phyloP scores from a whole-genome alignment of 108 stramenopile species.

The Nitzschia sp. region DNA sequence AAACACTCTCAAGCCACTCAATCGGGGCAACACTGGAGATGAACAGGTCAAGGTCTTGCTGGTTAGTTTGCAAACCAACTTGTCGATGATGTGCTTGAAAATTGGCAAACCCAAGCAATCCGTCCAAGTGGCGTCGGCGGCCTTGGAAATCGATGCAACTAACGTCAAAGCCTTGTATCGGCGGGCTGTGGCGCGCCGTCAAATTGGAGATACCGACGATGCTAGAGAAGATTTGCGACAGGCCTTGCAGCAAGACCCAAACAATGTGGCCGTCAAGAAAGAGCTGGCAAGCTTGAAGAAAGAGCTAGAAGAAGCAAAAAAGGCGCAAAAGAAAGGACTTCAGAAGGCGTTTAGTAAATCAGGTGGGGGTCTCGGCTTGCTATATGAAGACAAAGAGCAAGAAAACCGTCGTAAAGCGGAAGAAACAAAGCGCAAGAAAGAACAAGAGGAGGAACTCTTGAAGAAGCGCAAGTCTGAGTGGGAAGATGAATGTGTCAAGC shows the following conservation, averaged over 20 bases:
- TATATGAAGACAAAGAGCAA: slow-evolving; percentile 83
- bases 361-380: slow-evolving; percentile 24
- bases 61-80: slow-evolving; percentile 69
- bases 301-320: slow-evolving; percentile 44
- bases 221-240: slow-evolving; percentile 60
- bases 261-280: slow-evolving; percentile 62
- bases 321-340: slow-evolving; percentile 54
- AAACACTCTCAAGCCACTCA: slow-evolving; percentile 60
- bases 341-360: slow-evolving; percentile 67
- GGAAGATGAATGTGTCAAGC: slow-evolving; percentile 83
- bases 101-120: slow-evolving; percentile 60
- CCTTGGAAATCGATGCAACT: slow-evolving; percentile 58
- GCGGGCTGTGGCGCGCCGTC: slow-evolving; percentile 60
- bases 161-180: slow-evolving; percentile 89
- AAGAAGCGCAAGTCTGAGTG: slow-evolving; percentile 74
- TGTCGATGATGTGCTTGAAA: slow-evolving; percentile 80
- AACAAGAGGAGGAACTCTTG: slow-evolving; percentile 51
- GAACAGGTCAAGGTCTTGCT: slow-evolving; percentile 75
- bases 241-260: slow-evolving; percentile 56
- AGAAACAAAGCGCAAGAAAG: slow-evolving; percentile 47
- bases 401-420: slow-evolving; percentile 55
- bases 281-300: slow-evolving; percentile 64
- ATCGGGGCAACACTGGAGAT: slow-evolving; percentile 65
- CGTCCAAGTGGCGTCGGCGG: slow-evolving; percentile 68
- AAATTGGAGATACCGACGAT: slow-evolving; percentile 54